Evolutionary conservation across 352 stramenopile species (phyloP).

Genomic region (Globisporangium canariense): DNA sequence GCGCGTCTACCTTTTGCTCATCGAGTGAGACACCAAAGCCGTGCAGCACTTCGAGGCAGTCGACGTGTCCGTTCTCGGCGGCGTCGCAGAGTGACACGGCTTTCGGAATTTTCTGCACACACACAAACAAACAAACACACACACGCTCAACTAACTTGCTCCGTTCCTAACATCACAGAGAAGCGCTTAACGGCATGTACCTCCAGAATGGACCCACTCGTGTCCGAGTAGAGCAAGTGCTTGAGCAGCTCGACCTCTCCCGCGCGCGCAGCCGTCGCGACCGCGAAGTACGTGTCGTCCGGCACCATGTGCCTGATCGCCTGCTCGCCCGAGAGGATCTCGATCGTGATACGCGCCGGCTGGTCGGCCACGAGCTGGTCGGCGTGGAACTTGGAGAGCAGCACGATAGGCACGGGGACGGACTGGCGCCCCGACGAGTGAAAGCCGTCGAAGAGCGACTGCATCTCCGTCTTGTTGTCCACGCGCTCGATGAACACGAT

Average conservation of each 20-base stretch:
- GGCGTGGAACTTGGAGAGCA: slow-evolving; percentile 75
- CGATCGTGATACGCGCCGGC: slow-evolving; percentile 56
- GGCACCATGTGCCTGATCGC: slow-evolving; percentile 62
- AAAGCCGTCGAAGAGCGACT: slow-evolving; percentile 84
- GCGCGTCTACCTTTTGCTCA: slow-evolving; percentile 82
- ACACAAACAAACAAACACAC: neutral
- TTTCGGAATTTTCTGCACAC: slow-evolving; percentile 61
- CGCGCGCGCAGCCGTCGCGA: slow-evolving; percentile 63
- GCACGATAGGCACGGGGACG: slow-evolving; percentile 72
- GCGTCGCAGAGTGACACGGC: slow-evolving; percentile 78
- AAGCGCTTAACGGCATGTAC: slow-evolving; percentile 23
- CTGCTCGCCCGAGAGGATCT: slow-evolving; percentile 65
- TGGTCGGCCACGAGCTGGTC: slow-evolving; percentile 62
- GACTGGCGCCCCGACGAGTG: slow-evolving; percentile 78
- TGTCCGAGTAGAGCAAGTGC: slow-evolving; percentile 67
- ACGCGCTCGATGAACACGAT: slow-evolving; percentile 78
- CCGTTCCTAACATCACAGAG: neutral
- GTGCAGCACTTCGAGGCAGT: slow-evolving; percentile 81
- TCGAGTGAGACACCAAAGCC: slow-evolving; percentile 77
- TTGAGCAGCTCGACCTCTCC: slow-evolving; percentile 74
- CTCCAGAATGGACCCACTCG: slow-evolving; percentile 54
- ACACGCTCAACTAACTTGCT: neutral
- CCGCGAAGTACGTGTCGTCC: slow-evolving; percentile 73
- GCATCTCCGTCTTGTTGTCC: slow-evolving; percentile 49
- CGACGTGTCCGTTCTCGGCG: slow-evolving; percentile 76